Evolutionary conservation across 208 protist species (phyloP), one percentile per base, ranked within the genome.

Genomic region (Strigomonas culicis): DNA sequence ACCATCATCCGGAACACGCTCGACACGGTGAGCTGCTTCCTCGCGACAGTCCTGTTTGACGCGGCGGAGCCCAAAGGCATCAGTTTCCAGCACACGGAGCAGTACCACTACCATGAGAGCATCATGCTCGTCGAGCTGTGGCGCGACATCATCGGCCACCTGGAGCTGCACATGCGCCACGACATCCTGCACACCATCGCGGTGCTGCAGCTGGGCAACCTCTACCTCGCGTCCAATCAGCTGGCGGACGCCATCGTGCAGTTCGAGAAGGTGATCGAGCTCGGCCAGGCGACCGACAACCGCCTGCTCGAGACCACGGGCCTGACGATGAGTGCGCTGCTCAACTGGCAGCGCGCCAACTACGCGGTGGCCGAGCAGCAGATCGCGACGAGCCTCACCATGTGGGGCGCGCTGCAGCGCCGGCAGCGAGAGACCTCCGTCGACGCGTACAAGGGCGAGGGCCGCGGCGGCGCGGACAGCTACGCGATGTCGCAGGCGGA

Each of bases 121-220:
- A 72, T 95, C 57, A 82, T 91, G 74, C 83, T 97, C 19, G 86
- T 68, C 31, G 85, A 88, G 57, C 64, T 95, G 11, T 97, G 87
- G 86, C 75, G 58, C 25, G 82, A 94, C 51, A 72, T 97, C 49
- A 27, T 88, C 13, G 68, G 76, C 17, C 72, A 70, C 59, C 66
- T 68, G 30, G 62, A 90, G 19, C 82, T 88, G 72, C 59, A 68
- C 28, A 61, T 90, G 31, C 68, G 74, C n/a, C 88, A 94, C 68
- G 63, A 75, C 47, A 69, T 81, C 28, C 72, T 94, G 47, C 75
- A 65, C 46, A 79, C 77, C 22, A 56, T 97, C 19, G 84, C 74
- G 8, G 77, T 77, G 13, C 65, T 77, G 31, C 84, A 92, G 65
- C 80, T 97, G 28, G 89, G 89, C 21, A 84, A 94, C 72, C 79